phyloP scores from a whole-genome alignment of 495 filamentous ascomycete genomes.

The Parathielavia appendiculata region DNA sequence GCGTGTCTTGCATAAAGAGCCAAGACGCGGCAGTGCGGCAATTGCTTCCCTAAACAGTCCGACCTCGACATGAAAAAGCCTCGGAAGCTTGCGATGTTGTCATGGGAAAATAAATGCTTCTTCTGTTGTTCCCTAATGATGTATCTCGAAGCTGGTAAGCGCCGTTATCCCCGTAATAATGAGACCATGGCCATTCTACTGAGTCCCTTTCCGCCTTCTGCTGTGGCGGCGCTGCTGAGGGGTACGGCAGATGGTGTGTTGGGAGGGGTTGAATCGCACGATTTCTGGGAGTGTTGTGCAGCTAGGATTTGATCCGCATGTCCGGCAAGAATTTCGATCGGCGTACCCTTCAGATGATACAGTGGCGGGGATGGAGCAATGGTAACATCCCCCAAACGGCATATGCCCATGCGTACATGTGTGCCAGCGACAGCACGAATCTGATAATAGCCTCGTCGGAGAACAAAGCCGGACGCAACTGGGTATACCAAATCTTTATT shows the following conservation, averaged over 20 bases:
- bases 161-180: neutral
- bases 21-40: slow-evolving; percentile 13
- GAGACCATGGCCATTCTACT: slow-evolving; percentile 3
- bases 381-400: too few species aligned
- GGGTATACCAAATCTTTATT: neutral
- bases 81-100: neutral
- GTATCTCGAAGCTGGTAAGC: neutral
- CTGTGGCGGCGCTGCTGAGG: neutral
- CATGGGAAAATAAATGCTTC: neutral
- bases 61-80: neutral
- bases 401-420: too few species aligned
- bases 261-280: neutral
- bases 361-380: too few species aligned
- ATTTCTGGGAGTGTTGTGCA: neutral
- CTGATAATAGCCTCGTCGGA: too few species aligned
- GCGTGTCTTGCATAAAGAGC: slow-evolving; percentile 2
- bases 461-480: neutral
- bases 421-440: too few species aligned
- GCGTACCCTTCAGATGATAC: too few species aligned
- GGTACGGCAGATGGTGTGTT: neutral
- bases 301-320: too few species aligned
- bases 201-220: neutral
- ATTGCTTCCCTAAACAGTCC: slow-evolving; percentile 2
- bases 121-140: neutral
- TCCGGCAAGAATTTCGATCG: neutral